phyloP scores from a whole-genome alignment of 176 grass and related monocot genomes.

The Secale cereale region DNA sequence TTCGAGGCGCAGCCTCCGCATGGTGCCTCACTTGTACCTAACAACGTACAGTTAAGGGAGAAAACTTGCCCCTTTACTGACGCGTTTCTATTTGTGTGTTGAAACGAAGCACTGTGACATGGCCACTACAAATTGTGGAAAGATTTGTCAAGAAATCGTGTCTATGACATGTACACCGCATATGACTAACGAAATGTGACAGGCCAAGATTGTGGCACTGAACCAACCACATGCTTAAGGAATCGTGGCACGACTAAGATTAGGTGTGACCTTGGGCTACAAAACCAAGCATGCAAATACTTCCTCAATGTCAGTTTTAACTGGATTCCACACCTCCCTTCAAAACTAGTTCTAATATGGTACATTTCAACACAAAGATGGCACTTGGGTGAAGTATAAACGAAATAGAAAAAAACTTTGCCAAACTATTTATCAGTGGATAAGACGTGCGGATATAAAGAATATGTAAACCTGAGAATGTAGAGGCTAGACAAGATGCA shows the following conservation, averaged over 20 bases:
- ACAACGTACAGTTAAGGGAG: background rate
- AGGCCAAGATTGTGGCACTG: background rate
- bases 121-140: too few species aligned
- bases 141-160: too few species aligned
- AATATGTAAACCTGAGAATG: slow-evolving; percentile 76
- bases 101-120: background rate
- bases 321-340: background rate
- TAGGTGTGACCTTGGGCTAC: background rate
- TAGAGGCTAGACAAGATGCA: slow-evolving; percentile 91
- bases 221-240: background rate
- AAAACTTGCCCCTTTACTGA: too few species aligned
- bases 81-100: too few species aligned
- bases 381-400: background rate
- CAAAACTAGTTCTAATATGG: background rate
- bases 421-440: too few species aligned
- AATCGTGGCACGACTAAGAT: background rate
- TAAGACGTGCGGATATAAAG: background rate
- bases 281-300: background rate
- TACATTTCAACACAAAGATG: background rate
- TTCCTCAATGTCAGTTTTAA: background rate
- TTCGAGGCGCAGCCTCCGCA: too few species aligned
- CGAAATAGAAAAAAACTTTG: background rate
- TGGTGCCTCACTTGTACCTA: background rate
- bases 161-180: background rate
- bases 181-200: background rate